phyloP scores from a whole-genome alignment of 805 yeast species.

The Scheffersomyces lignosus region DNA sequence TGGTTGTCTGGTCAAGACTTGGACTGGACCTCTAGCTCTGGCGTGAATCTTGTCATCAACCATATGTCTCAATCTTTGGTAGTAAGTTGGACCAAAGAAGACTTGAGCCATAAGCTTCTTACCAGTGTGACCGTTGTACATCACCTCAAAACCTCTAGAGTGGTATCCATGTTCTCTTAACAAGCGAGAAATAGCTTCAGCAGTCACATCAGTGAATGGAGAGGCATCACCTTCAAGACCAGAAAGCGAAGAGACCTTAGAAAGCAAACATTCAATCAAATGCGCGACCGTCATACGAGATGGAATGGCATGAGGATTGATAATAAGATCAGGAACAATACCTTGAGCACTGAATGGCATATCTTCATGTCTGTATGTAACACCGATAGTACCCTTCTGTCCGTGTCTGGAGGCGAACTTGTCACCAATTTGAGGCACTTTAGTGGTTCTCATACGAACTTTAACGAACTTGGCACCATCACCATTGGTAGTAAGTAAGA shows the following conservation, averaged over 20 bases:
- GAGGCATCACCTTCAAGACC: constrained; percentile 99
- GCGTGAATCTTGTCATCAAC: constrained; percentile 99
- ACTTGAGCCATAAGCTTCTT: constrained; percentile 96
- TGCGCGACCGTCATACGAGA: constrained; percentile 99
- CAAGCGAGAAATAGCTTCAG: constrained; percentile 91
- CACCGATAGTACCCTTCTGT: constrained; percentile 99
- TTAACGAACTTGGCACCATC: constrained; percentile 97
- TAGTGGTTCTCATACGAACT: constrained; percentile 98
- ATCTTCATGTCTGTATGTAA: constrained; percentile 96
- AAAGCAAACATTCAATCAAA: constrained; percentile 94
- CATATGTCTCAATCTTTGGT: constrained; percentile 98
- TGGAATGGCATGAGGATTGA: constrained; percentile 99
- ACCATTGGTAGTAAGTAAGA: constrained; percentile 92
- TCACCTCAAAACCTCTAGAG: constrained; percentile 96
- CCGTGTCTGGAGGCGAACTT: constrained; percentile 99
- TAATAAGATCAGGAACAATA: constrained; percentile 93
- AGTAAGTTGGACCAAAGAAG: constrained; percentile 99
- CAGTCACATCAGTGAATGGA: constrained; percentile 97
- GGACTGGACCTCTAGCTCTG: constrained; percentile 98
- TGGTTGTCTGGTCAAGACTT: constrained; percentile 96
- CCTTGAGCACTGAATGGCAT: constrained; percentile 98
- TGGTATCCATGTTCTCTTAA: constrained; percentile 96
- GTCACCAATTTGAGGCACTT: constrained; percentile 98
- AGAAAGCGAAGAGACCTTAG: constrained; percentile 90
- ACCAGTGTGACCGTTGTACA: constrained; percentile 99